Percentiles rank a stretch among this genome's conserved stretches.
Evolutionary conservation across 306 rosid genomes (phyloP).

Genomic region (Castanopsis chinensis): DNA sequence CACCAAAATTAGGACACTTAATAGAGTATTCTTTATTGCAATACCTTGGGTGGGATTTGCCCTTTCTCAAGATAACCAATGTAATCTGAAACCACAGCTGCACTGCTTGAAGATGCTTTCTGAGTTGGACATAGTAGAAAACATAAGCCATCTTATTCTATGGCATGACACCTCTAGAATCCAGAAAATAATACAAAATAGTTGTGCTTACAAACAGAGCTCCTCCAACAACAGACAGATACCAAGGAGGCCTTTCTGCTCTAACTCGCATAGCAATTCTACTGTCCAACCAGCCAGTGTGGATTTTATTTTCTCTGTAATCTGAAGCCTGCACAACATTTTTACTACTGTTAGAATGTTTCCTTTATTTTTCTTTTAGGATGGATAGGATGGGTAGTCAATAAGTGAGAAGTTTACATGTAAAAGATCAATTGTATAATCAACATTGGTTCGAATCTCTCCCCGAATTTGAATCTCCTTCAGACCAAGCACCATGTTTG

Average conservation of each 20-base stretch:
- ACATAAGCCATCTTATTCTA: conserved; percentile 21
- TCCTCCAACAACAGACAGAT: conserved; percentile 97
- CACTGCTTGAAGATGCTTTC: conserved; percentile 98
- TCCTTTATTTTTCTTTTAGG: conserved; percentile 3
- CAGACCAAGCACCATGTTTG: conserved; percentile 96
- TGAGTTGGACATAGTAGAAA: conserved; percentile 33
- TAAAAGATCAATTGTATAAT: conserved; percentile 90
- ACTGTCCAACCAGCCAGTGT: conserved; percentile 98
- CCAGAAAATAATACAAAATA: conserved; percentile 2
- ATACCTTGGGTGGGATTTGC: conserved; percentile 99
- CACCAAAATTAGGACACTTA: conserved; percentile 16
- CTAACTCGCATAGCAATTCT: conserved; percentile 99
- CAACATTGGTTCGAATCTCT: conserved; percentile 94
- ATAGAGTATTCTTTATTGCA: conserved; percentile 4
- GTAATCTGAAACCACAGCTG: conserved; percentile 94
- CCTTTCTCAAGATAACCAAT: conserved; percentile 98
- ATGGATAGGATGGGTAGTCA: conserved; percentile 7
- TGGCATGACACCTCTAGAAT: conserved; percentile 14
- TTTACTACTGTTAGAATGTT: conserved; percentile 30
- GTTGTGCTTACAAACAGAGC: conserved; percentile 71
- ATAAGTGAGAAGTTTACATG: conserved; percentile 55
- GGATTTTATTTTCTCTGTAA: conserved; percentile 94
- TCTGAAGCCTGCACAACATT: conserved; percentile 66
- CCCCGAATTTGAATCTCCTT: conserved; percentile 99
- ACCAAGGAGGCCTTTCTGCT: conserved; percentile 99